Evolutionary conservation across 495 filamentous ascomycete genomes (phyloP).

Genomic region (Thozetella sp.): DNA sequence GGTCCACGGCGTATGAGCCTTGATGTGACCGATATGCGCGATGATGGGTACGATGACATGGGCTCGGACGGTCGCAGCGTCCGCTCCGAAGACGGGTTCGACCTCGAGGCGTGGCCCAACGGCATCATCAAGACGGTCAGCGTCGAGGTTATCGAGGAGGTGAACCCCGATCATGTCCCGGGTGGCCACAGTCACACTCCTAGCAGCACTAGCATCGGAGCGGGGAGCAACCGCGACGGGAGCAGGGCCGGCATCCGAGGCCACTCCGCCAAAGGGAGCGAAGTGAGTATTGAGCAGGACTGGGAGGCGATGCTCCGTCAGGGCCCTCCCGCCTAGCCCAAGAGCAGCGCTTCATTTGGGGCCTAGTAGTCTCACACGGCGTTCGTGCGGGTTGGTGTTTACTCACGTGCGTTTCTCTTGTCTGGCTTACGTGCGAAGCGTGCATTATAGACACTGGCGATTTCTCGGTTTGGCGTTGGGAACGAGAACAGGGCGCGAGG

Average conservation of each 20-base stretch:
- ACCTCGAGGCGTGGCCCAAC: constrained; percentile 25
- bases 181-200: background rate
- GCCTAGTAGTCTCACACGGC: background rate
- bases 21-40: constrained; percentile 5
- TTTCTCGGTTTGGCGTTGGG: background rate
- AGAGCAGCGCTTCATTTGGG: background rate
- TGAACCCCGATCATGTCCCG: constrained; percentile 20
- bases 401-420: background rate
- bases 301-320: constrained; percentile 5
- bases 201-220: background rate
- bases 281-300: constrained; percentile 5
- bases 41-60: constrained; percentile 9
- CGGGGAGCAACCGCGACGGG: background rate
- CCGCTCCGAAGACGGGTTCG: constrained; percentile 5
- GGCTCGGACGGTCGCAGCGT: constrained; percentile 5
- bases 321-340: background rate
- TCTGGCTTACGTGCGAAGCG: background rate
- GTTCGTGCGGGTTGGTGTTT: background rate
- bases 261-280: background rate
- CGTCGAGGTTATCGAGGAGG: constrained; percentile 37
- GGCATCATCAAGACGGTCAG: constrained; percentile 41
- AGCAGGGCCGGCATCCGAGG: background rate
- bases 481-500: background rate
- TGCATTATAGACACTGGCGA: background rate
- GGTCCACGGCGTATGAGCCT: constrained; percentile 11